Conservation (phyloP, 371 early-diverging fungal species). For the Syncephalastrum racemosum region DNA sequence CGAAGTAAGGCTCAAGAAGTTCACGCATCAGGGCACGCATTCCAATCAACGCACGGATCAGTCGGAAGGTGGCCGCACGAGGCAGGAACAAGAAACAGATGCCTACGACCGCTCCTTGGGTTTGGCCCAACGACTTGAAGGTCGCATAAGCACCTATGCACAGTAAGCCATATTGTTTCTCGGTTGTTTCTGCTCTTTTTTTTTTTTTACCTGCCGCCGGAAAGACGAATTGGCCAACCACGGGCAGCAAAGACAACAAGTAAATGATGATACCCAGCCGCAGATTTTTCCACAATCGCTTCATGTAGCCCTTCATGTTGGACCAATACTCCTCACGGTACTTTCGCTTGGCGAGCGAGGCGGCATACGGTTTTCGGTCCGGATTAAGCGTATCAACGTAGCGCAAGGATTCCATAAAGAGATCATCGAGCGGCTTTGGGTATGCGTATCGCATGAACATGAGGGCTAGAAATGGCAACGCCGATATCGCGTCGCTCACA, state of each 20-base stretch:
- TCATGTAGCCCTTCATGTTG: slow-evolving; percentile 50
- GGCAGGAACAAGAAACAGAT: slow-evolving; percentile 50
- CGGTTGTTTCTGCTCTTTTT: neutral
- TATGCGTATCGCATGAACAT: slow-evolving; percentile 65
- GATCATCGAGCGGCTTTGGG: slow-evolving; percentile 62
- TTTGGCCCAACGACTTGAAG: slow-evolving; percentile 44
- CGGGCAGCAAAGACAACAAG: slow-evolving; percentile 53
- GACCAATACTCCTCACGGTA: slow-evolving; percentile 51
- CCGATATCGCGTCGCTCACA: slow-evolving; percentile 40
- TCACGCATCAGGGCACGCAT: slow-evolving; percentile 66
- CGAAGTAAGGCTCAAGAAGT: slow-evolving; percentile 66
- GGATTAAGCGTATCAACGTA: slow-evolving; percentile 46
- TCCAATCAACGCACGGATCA: slow-evolving; percentile 58
- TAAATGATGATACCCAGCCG: slow-evolving; percentile 45
- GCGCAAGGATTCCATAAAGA: slow-evolving; percentile 60
- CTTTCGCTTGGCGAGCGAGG: slow-evolving; percentile 37
- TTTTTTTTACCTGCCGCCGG: slow-evolving; percentile 52
- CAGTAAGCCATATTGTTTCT: neutral
- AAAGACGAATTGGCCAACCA: slow-evolving; percentile 57
- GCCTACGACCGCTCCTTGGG: slow-evolving; percentile 44
- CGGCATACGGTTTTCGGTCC: slow-evolving; percentile 48
- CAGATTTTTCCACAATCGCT: slow-evolving; percentile 51
- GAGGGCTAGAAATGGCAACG: slow-evolving; percentile 53
- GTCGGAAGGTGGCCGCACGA: slow-evolving; percentile 32
- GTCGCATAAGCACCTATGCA: slow-evolving; percentile 43